Base-by-base conservation (phyloP, 2,329 filamentous ascomycete genomes). In the Neopestalotiopsis sp. region DNA sequence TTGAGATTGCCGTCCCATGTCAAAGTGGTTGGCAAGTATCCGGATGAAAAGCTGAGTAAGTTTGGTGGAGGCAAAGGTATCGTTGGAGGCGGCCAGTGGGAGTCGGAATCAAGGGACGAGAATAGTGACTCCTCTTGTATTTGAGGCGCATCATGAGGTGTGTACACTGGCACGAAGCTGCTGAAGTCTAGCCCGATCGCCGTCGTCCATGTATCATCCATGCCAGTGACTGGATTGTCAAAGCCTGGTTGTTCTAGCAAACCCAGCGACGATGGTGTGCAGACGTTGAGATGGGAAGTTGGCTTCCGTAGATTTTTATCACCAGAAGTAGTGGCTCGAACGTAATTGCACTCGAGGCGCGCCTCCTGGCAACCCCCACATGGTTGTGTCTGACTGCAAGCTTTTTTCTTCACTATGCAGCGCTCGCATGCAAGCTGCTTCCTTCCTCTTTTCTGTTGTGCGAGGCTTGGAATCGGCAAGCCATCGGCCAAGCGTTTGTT, bases 381-480 rank as follows among this genome's bases (percentile, higher is more conserved):
- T n/a, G 62, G 62, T 45, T 40, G 24, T 28, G 62, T 45, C 42
- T 65, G 62, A 38, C 32, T 65, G 62, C 62, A 65, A n/a, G 34
- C 42, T 3, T 40, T 38, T 52, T 65, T 65, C 42, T 40, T 40
- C 62, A n/a, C n/a, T 17, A 40, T n/a, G 42, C 62, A 65, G 34
- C 42, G 62, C n/a, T 65, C 62, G 62, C 62, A 65, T 20, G 62
- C n/a, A 14, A 45, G 17, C 38, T 49, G 62, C 62, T 49, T 65
- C 42, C 62, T 65, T 28, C 62, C 62, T 42, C 62, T 5, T 32
- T 65, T 65, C 20, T 38, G 42, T 49, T 24, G 32, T 20, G 62
- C 14, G 14, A 65, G 42, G 42, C 62, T 65, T 30, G 62, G 62
- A n/a, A 65, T 56, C n/a, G 62, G 32, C 32, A 14, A 3, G 24